phyloP scores from a whole-genome alignment of 208 protist genomes.

The Phytomonas serpens region DNA sequence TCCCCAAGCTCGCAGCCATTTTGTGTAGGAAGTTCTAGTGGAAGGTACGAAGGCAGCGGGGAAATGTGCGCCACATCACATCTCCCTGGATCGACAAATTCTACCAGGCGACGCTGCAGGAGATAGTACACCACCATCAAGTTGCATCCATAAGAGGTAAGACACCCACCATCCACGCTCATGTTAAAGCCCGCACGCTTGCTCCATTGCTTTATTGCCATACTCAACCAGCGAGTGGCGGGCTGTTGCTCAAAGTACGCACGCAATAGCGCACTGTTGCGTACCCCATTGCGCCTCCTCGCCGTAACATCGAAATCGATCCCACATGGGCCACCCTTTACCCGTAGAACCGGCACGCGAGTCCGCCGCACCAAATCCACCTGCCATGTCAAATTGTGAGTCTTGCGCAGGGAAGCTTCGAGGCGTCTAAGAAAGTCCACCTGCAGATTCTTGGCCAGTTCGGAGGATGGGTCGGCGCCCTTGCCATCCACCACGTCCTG shows the following conservation, averaged over 20 bases:
- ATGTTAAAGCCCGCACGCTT: slow-evolving; percentile 71
- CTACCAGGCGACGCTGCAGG: slow-evolving; percentile 39
- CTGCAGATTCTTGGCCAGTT: slow-evolving; percentile 63
- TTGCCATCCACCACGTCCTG: slow-evolving; percentile 32
- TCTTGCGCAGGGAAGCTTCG: slow-evolving; percentile 17
- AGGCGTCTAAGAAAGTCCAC: slow-evolving; percentile 41
- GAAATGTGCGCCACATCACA: slow-evolving; percentile 42
- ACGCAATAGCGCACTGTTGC: slow-evolving; percentile 74
- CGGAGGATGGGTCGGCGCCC: slow-evolving; percentile 43
- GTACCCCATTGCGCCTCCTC: slow-evolving; percentile 73
- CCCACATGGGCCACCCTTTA: slow-evolving; percentile 13
- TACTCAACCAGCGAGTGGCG: slow-evolving; percentile 58
- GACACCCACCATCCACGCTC: slow-evolving; percentile 46
- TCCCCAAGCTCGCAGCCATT: slow-evolving; percentile 39
- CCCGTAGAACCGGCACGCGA: slow-evolving; percentile 81
- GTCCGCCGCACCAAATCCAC: slow-evolving; percentile 71
- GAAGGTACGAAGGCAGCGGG: slow-evolving; percentile 20
- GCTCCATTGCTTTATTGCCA: slow-evolving; percentile 82
- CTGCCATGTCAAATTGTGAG: slow-evolving; percentile 33
- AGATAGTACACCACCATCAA: slow-evolving; percentile 82
- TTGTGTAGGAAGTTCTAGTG: slow-evolving; percentile 14
- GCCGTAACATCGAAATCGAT: slow-evolving; percentile 81
- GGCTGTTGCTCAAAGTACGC: slow-evolving; percentile 62
- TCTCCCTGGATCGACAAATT: slow-evolving; percentile 37
- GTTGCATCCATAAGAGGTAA: slow-evolving; percentile 88